phyloP scores from a whole-genome alignment of 2,329 filamentous ascomycete genomes.

The Colletotrichum tropicicola region DNA sequence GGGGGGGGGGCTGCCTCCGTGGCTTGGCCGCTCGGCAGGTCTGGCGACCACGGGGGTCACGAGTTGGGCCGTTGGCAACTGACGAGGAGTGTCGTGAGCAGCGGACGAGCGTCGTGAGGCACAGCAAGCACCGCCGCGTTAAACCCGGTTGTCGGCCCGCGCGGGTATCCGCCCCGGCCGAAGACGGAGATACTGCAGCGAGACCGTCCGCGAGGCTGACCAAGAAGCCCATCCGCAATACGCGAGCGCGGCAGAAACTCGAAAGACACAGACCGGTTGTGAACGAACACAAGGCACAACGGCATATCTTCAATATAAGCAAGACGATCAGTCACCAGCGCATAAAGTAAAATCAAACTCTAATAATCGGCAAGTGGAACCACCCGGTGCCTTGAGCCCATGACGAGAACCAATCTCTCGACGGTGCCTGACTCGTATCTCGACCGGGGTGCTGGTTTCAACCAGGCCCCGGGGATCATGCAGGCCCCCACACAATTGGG shows the following conservation, averaged over 20 bases:
- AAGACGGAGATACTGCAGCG: too few relatives aligned
- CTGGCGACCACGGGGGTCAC: neutral
- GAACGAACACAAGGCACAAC: slow-evolving; percentile 3
- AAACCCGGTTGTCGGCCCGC: neutral
- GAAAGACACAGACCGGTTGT: neutral
- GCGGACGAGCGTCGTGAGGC: neutral
- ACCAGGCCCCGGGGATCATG: slow-evolving; percentile 18
- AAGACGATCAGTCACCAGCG: slow-evolving; percentile 21
- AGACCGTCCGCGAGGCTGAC: neutral
- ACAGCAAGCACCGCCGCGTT: neutral
- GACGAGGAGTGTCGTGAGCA: neutral
- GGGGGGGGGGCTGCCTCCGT: neutral
- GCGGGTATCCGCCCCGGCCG: too few relatives aligned
- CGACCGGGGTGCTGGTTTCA: slow-evolving; percentile 25
- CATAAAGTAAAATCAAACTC: slow-evolving; percentile 31
- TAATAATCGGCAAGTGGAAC: slow-evolving; percentile 29
- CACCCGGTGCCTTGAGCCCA: neutral
- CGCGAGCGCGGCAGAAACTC: neutral
- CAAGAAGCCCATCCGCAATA: neutral
- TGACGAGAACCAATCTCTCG: slow-evolving; percentile 19
- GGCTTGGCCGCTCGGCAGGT: neutral
- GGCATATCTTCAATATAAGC: slow-evolving; percentile 1
- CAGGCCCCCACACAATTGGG: slow-evolving; percentile 8
- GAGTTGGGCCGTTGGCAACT: neutral
- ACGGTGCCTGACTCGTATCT: slow-evolving; percentile 23